Conservation (phyloP, 2,329 filamentous ascomycete species). For the Colletotrichum lindemuthianum region DNA sequence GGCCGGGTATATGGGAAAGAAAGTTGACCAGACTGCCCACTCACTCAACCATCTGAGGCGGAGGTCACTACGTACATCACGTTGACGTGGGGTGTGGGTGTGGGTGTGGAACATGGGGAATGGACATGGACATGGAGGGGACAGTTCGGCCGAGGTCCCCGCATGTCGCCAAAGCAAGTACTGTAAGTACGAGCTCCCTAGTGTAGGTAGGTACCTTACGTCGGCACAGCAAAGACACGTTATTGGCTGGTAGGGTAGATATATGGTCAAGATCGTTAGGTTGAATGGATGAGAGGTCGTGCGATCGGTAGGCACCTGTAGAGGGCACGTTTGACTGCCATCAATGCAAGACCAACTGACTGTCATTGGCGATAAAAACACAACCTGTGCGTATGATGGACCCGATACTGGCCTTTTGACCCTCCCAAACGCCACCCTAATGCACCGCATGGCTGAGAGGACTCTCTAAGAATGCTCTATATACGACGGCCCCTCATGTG, state of each 20-base stretch:
- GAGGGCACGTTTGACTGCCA: too few relatives aligned
- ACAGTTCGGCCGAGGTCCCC: slow-evolving; percentile 21
- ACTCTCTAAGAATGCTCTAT: slow-evolving; percentile 21
- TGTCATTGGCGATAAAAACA: slow-evolving; percentile 15
- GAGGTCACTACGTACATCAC: slow-evolving; percentile 16
- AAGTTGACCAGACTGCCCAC: slow-evolving; percentile 18
- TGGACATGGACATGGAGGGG: slow-evolving; percentile 19
- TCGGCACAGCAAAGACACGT: not conserved
- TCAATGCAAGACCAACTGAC: not conserved
- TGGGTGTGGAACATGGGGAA: too few relatives aligned
- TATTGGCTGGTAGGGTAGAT: not conserved
- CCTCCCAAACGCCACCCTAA: slow-evolving; percentile 28
- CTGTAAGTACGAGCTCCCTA: not conserved
- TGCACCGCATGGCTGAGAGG: slow-evolving; percentile 29
- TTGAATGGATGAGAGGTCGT: too few relatives aligned
- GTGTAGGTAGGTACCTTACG: too few relatives aligned
- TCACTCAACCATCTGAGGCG: not conserved
- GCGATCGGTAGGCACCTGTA: too few relatives aligned
- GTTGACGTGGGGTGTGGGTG: slow-evolving; percentile 33
- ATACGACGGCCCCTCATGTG: slow-evolving; percentile 7
- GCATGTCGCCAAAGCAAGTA: not conserved
- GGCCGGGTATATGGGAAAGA: slow-evolving; percentile 2
- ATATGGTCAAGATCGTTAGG: too few relatives aligned
- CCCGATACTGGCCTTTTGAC: slow-evolving; percentile 28
- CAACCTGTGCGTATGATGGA: slow-evolving; percentile 19